Base-by-base conservation (phyloP, 2,329 filamentous ascomycete genomes). In the Xylariaceae sp. region DNA sequence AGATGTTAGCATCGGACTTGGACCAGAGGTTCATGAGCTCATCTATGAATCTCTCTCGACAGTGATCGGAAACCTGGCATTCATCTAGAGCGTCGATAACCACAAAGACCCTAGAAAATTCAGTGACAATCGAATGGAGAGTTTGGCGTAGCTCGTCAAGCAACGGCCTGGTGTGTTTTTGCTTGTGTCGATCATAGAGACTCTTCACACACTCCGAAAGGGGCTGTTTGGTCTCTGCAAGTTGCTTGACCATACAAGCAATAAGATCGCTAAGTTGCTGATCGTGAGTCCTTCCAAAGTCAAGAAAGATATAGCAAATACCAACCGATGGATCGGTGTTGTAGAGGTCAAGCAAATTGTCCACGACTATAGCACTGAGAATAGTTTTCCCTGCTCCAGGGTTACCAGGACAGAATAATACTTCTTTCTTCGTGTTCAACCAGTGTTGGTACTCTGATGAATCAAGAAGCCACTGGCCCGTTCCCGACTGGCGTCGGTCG, bases 371-470 rank as follows among this genome's bases (percentile, higher is more conserved):
- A 0, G 78, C 73, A 0, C 76, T 67, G 0, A 79, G 58, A 6
- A 80, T 77, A 0, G 78, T 81, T 65, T 82, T 82, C 0, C 79
- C 78, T 0, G 77, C 75, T 7, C 79, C 78, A 1, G 78, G 78
- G 13, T 78, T 77, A 0, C 78, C 78, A 3, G 73, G 73, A 61
- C 77, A 82, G 58, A 78, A 80, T 0, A 82, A 60, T 0, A 70
- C 78, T 18, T 72, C 60, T 1, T 64, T 62, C 0, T 57, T 2
- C 8, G 30, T 15, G 3, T 50, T 35, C n/a, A 64, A 11, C 64
- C 63, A 67, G 1, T 7, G 17, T 18, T 50, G 58, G 15, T 62
- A 66, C 17, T 62, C 34, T 45, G 45, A 2, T 0, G 51, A 61
- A n/a, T 62, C 18, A n/a, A 66, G 55, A 0, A 66, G 44, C 66